Evolutionary conservation across 768 basidiomycete species (phyloP).

Genomic region (Lyophyllum shimeji): DNA sequence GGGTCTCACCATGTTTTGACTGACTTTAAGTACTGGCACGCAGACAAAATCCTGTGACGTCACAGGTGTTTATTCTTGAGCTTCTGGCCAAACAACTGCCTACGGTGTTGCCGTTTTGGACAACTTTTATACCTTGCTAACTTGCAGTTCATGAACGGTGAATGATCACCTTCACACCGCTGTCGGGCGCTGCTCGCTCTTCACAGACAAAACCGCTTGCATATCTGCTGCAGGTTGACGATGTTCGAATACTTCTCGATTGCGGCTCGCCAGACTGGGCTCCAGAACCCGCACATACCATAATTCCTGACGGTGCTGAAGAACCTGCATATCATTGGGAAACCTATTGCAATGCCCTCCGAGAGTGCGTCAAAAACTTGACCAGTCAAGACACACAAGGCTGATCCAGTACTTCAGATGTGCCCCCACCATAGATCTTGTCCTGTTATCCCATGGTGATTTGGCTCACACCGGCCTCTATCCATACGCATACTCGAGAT

Average conservation of each 20-base stretch:
- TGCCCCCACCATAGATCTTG: constrained; percentile 83
- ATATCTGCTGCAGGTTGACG: constrained; percentile 92
- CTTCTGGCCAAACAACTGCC: constrained; percentile 17
- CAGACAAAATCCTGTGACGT: constrained; percentile 19
- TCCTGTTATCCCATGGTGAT: constrained; percentile 93
- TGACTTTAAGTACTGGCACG: neutral
- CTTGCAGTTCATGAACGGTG: constrained; percentile 6
- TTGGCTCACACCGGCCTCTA: constrained; percentile 89
- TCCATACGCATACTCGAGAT: constrained; percentile 85
- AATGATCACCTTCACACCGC: constrained; percentile 95
- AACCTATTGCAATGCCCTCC: constrained; percentile 63
- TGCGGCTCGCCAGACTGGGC: constrained; percentile 91
- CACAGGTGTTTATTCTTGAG: constrained; percentile 20
- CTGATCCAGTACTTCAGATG: constrained; percentile 40
- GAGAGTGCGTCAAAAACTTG: constrained; percentile 52
- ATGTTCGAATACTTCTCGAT: constrained; percentile 90
- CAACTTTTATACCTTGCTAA: too few species aligned
- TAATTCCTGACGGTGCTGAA: constrained; percentile 28
- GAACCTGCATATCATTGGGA: constrained; percentile 49
- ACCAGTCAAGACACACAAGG: neutral
- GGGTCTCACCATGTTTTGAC: neutral
- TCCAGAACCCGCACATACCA: constrained; percentile 50
- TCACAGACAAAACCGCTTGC: constrained; percentile 63
- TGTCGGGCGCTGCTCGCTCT: constrained; percentile 81
- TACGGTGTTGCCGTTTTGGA: neutral